Conservation (phyloP, 2,329 filamentous ascomycete genomes). For the Rutstroemia sp. region DNA sequence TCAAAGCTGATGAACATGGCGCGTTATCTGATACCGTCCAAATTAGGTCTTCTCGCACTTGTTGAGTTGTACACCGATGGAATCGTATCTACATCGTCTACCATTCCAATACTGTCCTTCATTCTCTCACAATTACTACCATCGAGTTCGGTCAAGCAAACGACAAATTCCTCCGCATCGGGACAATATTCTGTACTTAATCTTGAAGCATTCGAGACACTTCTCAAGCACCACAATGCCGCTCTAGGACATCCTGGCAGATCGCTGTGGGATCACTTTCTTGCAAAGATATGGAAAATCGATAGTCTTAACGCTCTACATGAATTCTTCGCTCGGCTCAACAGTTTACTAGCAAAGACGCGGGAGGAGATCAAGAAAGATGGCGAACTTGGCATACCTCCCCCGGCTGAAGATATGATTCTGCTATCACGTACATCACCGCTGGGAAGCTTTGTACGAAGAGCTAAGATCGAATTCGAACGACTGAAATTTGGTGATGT, state of each 20-base stretch:
- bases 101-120: slow-evolving; percentile 71
- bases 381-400: slow-evolving; percentile 43
- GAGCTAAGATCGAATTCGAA: slow-evolving; percentile 71
- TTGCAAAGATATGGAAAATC: slow-evolving; percentile 75
- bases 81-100: slow-evolving; percentile 59
- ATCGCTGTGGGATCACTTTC: slow-evolving; percentile 80
- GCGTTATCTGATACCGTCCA: slow-evolving; percentile 81
- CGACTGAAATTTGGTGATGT: slow-evolving; percentile 74
- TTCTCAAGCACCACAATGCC: slow-evolving; percentile 46
- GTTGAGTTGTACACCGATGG: slow-evolving; percentile 75
- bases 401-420: slow-evolving; percentile 44
- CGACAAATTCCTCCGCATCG: slow-evolving; percentile 9
- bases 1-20: slow-evolving; percentile 45
- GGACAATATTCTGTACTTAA: slow-evolving; percentile 42
- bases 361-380: slow-evolving; percentile 53
- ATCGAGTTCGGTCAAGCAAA: slow-evolving; percentile 29
- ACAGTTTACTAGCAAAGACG: slow-evolving; percentile 51
- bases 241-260: slow-evolving; percentile 60
- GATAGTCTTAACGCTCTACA: slow-evolving; percentile 77
- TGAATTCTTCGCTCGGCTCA: slow-evolving; percentile 60
- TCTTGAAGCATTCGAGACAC: slow-evolving; percentile 51
- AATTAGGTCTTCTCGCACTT: slow-evolving; percentile 74
- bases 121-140: slow-evolving; percentile 64
- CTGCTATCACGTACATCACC: slow-evolving; percentile 67
- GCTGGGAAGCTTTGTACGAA: slow-evolving; percentile 72